Percentiles rank a stretch among this genome's conserved stretches.
Evolutionary conservation across 1,284 basidiomycete genomes (phyloP).

Genomic region (Malassezia slooffiae): DNA sequence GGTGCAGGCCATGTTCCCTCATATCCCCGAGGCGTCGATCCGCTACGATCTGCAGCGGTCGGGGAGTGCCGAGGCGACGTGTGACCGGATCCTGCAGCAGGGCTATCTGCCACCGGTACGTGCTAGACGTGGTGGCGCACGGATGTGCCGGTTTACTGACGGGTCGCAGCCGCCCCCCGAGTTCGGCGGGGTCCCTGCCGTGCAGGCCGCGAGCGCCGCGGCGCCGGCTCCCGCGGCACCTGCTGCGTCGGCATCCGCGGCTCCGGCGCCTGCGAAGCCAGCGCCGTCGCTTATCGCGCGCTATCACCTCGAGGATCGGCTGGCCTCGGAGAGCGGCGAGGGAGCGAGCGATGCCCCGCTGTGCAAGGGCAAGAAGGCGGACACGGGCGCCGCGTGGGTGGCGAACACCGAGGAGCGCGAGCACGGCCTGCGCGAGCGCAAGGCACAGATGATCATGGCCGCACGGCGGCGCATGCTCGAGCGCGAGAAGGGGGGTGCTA

Average conservation of each 20-base stretch:
- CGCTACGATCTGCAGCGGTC: slow-evolving; percentile 33
- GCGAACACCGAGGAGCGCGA: slow-evolving; percentile 7
- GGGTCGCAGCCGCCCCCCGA: neutral
- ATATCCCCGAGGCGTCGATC: slow-evolving; percentile 33
- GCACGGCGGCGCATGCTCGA: slow-evolving; percentile 12
- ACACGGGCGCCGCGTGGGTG: neutral
- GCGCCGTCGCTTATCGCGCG: slow-evolving; percentile 8
- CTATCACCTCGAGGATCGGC: slow-evolving; percentile 4
- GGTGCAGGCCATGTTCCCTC: slow-evolving; percentile 36
- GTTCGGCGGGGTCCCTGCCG: no score
- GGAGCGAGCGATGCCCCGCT: no score
- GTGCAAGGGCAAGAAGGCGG: no score
- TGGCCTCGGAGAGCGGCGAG: neutral
- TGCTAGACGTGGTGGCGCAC: no score
- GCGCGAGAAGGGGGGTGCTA: no score
- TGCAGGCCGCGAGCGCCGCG: neutral
- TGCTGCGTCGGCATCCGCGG: neutral
- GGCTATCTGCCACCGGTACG: slow-evolving; percentile 26
- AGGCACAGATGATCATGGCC: slow-evolving; percentile 13
- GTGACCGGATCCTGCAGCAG: slow-evolving; percentile 34
- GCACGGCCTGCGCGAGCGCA: slow-evolving; percentile 9
- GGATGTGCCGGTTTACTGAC: neutral
- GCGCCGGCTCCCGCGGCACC: neutral
- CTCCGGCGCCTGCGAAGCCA: neutral
- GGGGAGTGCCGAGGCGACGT: slow-evolving; percentile 33